phyloP scores from a whole-genome alignment of 2,329 filamentous ascomycete species.

The Colletotrichum sp. region DNA sequence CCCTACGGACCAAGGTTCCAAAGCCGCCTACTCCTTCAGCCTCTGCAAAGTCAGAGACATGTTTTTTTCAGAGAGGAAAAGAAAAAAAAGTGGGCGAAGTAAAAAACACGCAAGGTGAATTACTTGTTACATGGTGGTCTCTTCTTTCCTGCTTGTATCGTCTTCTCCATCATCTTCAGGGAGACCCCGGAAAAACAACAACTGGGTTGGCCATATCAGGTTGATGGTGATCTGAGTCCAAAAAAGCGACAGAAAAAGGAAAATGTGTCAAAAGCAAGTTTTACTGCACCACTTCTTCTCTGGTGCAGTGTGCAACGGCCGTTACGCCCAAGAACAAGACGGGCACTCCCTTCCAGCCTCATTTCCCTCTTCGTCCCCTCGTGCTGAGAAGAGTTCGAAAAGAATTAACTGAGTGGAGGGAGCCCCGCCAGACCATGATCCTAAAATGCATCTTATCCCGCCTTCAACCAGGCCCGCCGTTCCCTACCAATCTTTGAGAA shows the following conservation, averaged over 20 bases:
- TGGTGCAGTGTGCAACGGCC: constrained; percentile 9
- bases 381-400: background rate
- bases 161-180: background rate
- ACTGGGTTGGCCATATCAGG: constrained; percentile 1
- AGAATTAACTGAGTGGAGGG: background rate
- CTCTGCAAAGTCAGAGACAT: background rate
- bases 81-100: background rate
- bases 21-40: background rate
- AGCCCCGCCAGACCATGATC: constrained; percentile 10
- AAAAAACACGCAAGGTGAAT: constrained; percentile 14
- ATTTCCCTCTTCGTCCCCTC: background rate
- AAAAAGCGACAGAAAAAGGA: background rate
- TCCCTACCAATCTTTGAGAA: constrained; percentile 23
- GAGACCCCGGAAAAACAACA: constrained; percentile 6
- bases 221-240: constrained; percentile 6
- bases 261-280: constrained; percentile 11
- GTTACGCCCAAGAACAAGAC: constrained; percentile 20
- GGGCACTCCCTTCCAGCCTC: background rate
- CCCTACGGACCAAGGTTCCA: background rate
- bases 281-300: constrained; percentile 5
- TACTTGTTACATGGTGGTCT: constrained; percentile 19
- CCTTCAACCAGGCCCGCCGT: constrained; percentile 10
- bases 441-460: constrained; percentile 21
- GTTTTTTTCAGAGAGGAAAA: background rate
- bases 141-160: constrained; percentile 11